Evolutionary conservation across 306 rosid genomes (phyloP), one percentile per base, ranked within the genome.

Genomic region (Gillenia trifoliata): DNA sequence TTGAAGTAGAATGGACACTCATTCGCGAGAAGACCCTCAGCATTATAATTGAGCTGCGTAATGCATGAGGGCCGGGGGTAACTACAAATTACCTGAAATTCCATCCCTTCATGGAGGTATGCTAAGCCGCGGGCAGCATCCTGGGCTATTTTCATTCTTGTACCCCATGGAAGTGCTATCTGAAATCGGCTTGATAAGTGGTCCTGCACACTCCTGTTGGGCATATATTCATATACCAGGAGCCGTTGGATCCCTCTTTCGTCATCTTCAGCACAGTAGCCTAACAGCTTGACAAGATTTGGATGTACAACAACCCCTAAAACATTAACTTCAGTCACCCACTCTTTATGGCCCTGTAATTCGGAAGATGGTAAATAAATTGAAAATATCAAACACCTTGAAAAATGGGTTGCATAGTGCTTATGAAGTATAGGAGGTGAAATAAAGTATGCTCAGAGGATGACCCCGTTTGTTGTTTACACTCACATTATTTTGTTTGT

Each of bases 91-190:
- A 87, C 91, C 91, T 87, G 91, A 81, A 87, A 87, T 34, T 87
- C 91, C 91, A 87, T 87, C 73, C 85, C 91, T 81, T 87, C 91
- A n/a, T 87, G 91, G n/a, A 87, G 91, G 75, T 87, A 87, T 6
- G 87, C 85, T 67, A 87, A 83, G 50, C 91, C 91, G 1, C 89
- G 82, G 52, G 91, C 91, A 23, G 91, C 17, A 68, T 87, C 89
- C 85, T 82, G 91, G 5, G 91, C 91, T 75, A 87, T 85, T 78
- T 85, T 82, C 76, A 87, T 78, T 72, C 91, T 77, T 49, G 81
- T 82, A 33, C 54, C 76, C 91, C 91, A 87, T 5, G 89, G 82
- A 74, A 87, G 91, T 22, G 89, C 78, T 29, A 68, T 56, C 25
- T 76, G 80, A 78, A 36, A 82, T 70, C 83, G 83, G 83, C 74